These are phyloP conservation scores for Allium cepa DNA, from an alignment of 106 monocot genomes.

Conservation along the genomic window DNA sequence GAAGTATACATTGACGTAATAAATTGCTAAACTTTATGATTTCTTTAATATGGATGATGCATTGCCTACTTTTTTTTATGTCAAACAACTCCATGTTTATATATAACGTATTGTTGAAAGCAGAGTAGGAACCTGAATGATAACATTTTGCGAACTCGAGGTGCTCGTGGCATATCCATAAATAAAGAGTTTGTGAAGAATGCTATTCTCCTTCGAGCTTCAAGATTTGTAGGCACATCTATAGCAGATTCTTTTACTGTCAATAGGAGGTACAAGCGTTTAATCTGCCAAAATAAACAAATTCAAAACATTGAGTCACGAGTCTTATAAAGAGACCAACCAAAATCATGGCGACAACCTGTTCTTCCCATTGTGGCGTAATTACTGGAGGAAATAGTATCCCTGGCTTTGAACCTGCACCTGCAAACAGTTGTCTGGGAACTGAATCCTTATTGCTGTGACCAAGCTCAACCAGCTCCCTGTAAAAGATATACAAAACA, in stretches of 20 bases:
- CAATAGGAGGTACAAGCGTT: constrained; percentile 76
- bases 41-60: not conserved
- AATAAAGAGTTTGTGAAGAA: constrained; percentile 98
- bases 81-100: not conserved
- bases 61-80: not conserved
- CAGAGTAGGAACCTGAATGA: constrained; percentile 71
- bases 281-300: constrained; percentile 52
- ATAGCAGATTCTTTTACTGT: constrained; percentile 97
- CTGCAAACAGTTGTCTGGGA: constrained; percentile 95
- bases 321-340: not conserved
- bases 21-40: not conserved
- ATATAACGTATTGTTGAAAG: not conserved
- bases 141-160: constrained; percentile 93
- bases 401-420: constrained; percentile 80
- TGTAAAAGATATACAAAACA: constrained; percentile 13
- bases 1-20: not conserved
- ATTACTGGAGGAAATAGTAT: constrained; percentile 72
- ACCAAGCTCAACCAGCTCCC: constrained; percentile 92
- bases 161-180: constrained; percentile 97
- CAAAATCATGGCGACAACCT: constrained; percentile 30
- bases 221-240: constrained; percentile 94
- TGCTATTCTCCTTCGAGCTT: constrained; percentile 86
- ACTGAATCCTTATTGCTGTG: constrained; percentile 90
- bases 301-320: not conserved
- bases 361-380: constrained; percentile 98